Conservation (phyloP, 495 filamentous ascomycete species). For the Tuber brumale region DNA sequence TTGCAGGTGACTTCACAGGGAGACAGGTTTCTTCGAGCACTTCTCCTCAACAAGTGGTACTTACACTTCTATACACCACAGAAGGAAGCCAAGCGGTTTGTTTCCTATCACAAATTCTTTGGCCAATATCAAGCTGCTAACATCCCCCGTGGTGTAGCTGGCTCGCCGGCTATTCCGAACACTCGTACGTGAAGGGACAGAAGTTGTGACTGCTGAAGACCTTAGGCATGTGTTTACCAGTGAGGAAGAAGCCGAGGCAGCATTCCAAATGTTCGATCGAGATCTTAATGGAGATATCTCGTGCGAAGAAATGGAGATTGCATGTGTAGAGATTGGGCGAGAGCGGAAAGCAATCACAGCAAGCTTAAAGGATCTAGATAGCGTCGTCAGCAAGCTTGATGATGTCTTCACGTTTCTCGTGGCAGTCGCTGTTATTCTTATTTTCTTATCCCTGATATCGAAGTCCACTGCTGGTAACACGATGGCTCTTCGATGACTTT, state of each 20-base stretch:
- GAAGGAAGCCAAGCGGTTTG: constrained; percentile 62
- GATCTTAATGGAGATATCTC: constrained; percentile 96
- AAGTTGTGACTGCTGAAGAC: constrained; percentile 70
- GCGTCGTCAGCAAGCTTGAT: constrained; percentile 87
- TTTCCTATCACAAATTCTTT: constrained; percentile 4
- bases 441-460: constrained; percentile 83
- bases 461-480: constrained; percentile 64
- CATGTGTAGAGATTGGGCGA: constrained; percentile 88
- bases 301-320: constrained; percentile 88
- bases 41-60: constrained; percentile 74
- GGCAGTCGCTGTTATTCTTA: constrained; percentile 65
- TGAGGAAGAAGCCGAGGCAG: constrained; percentile 80
- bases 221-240: constrained; percentile 74
- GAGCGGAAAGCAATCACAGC: constrained; percentile 94
- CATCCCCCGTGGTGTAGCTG: constrained; percentile 43
- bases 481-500: background rate
- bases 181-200: constrained; percentile 65
- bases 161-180: constrained; percentile 90
- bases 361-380: constrained; percentile 89
- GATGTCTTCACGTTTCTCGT: constrained; percentile 81
- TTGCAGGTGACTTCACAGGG: constrained; percentile 94
- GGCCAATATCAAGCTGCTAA: constrained; percentile 9
- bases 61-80: constrained; percentile 67
- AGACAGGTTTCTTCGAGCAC: constrained; percentile 63
- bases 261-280: constrained; percentile 90